These are phyloP conservation scores for Sclerotinia nivalis DNA, from an alignment of 2,329 filamentous ascomycete species.

Conservation along the genomic window DNA sequence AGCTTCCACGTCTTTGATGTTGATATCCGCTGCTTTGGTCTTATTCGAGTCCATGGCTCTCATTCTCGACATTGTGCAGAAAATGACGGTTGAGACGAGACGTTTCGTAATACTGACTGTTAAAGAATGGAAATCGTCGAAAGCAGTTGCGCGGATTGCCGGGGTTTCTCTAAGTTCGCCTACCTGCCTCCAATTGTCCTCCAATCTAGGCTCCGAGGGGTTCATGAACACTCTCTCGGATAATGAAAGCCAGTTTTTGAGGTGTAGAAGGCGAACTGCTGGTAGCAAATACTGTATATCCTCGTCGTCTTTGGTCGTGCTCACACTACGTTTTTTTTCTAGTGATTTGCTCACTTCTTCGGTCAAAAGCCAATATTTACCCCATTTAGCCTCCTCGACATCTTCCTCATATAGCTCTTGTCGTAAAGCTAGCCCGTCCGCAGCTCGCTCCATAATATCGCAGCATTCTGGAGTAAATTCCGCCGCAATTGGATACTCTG, in stretches of 20 bases:
- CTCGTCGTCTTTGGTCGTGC: slow-evolving; percentile 30
- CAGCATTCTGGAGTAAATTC: slow-evolving; percentile 71
- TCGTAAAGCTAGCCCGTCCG: slow-evolving; percentile 62
- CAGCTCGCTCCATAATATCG: slow-evolving; percentile 64
- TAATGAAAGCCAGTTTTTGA: slow-evolving; percentile 62
- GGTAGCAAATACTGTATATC: slow-evolving; percentile 44
- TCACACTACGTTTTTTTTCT: slow-evolving; percentile 29
- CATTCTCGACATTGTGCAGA: slow-evolving; percentile 69
- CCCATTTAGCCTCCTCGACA: slow-evolving; percentile 61
- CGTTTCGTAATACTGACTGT: slow-evolving; percentile 67
- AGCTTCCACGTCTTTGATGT: slow-evolving; percentile 48
- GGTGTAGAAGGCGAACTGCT: slow-evolving; percentile 58
- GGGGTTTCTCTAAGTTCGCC: slow-evolving; percentile 58
- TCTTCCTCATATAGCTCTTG: slow-evolving; percentile 65
- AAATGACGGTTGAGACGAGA: slow-evolving; percentile 68
- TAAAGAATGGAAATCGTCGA: slow-evolving; percentile 74
- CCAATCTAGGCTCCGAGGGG: slow-evolving; percentile 50
- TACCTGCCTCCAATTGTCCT: slow-evolving; percentile 67
- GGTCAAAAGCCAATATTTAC: slow-evolving; percentile 64
- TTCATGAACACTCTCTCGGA: slow-evolving; percentile 78
- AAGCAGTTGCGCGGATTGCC: slow-evolving; percentile 70
- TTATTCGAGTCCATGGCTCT: slow-evolving; percentile 47
- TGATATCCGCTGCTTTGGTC: slow-evolving; percentile 37
- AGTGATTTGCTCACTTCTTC: slow-evolving; percentile 34
- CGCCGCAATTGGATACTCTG: slow-evolving; percentile 68